Evolutionary conservation across 495 filamentous ascomycete species (phyloP).

Genomic region (Podospora conica): DNA sequence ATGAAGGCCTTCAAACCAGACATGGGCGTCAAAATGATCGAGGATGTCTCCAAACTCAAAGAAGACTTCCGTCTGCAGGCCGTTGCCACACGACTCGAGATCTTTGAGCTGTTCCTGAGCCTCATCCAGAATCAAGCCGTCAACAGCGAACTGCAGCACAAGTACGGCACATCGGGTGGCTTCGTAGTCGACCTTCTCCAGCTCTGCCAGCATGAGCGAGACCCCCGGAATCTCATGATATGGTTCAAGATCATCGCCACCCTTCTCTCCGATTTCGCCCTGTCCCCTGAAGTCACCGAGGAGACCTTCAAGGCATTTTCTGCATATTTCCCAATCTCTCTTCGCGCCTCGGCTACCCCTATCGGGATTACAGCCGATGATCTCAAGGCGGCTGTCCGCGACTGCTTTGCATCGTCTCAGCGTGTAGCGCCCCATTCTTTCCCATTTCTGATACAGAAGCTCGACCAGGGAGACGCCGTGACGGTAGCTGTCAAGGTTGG

Average conservation of each 20-base stretch:
- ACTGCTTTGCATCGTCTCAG: conserved; percentile 42
- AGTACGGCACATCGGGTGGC: conserved; percentile 31
- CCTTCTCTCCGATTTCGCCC: conserved; percentile 35
- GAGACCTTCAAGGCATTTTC: conserved; percentile 44
- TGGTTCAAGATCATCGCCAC: conserved; percentile 41
- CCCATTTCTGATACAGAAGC: conserved; percentile 41
- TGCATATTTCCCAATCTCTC: conserved; percentile 48
- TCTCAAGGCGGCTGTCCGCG: conserved; percentile 39
- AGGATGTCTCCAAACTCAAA: conserved; percentile 38
- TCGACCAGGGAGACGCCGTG: conserved; percentile 45
- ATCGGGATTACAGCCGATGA: conserved; percentile 44
- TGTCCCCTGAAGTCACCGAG: conserved; percentile 35
- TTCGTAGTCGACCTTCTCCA: conserved; percentile 38
- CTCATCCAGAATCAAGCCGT: conserved; percentile 34
- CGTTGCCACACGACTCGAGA: conserved; percentile 37
- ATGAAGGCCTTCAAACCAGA: conserved; percentile 43
- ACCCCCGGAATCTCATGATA: conserved; percentile 42
- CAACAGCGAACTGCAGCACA: conserved; percentile 35
- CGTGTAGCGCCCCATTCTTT: conserved; percentile 36
- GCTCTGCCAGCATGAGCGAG: conserved; percentile 43
- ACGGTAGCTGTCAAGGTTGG: conserved; percentile 44
- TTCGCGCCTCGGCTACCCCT: conserved; percentile 37
- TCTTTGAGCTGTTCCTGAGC: conserved; percentile 41
- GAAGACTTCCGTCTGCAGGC: conserved; percentile 44
- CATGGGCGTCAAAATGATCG: conserved; percentile 36